Base-by-base conservation (phyloP, 139 green algal genomes). In the Closterium sp. region DNA sequence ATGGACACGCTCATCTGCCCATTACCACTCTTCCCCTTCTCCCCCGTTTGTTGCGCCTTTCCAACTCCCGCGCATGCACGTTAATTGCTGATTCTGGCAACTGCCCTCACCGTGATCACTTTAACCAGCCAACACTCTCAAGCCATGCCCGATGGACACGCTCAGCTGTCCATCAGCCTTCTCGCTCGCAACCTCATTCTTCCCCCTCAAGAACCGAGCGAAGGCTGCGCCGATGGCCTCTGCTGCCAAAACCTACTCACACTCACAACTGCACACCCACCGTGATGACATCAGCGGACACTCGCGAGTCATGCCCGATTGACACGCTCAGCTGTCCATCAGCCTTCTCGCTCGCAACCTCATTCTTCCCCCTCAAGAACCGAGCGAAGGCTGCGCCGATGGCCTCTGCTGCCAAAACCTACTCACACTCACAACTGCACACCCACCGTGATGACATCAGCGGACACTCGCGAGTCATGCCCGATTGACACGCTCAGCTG, bases 141-240 rank as follows among this genome's bases (percentile, higher is more conserved):
- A 38, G 32, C 4, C 32, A 38, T 38, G 32, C 32, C 4, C 32
- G 32, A 38, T 38, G 32, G 32, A 38, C 32, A 38, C 32, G 32
- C 32, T 38, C 32, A 38, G 32, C 32, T 38, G 32, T 4, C 32
- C 32, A 38, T 4, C 87, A 79, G 17, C 11, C 50, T 87, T 50
- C 10, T 87, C 34, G 10, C 29, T 9, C 42, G 88, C 70, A 0
- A 85, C 32, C 42, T n/a, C 10, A 7, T 42, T 89, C 85, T n/a
- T 94, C 19, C n/a, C 70, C 13, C 1, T 0, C 4, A 99, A 95
- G 95, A 96, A 98, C 21, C 96, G 92, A 7, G 95, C 97, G 92
- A 99, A 98, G 6, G 94, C 97, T 21, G 89, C 6, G 22, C 96
- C 97, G 30, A 99, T 97, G 93, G 97, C 98, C 93, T 96, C 98